Percentiles rank a stretch among this genome's conserved stretches.
Evolutionary conservation across 1,284 basidiomycete species (phyloP).

Genomic region (Rhodotorula sp.): DNA sequence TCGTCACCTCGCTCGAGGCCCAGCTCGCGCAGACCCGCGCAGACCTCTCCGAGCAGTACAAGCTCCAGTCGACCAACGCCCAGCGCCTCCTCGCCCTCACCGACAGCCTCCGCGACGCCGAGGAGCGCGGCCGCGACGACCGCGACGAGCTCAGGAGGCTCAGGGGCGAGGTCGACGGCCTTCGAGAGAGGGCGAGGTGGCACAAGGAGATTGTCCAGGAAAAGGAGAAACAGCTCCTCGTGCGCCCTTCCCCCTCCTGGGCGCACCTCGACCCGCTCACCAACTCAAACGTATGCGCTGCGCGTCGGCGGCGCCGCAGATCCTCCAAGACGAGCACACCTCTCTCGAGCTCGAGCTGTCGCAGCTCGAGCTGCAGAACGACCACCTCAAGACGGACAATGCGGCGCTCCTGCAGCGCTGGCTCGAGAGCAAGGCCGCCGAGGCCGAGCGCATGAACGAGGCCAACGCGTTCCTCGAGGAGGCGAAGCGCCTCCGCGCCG

Average conservation of each 20-base stretch:
- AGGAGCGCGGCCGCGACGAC: constrained; percentile 74
- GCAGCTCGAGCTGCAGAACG: constrained; percentile 83
- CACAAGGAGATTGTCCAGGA: constrained; percentile 77
- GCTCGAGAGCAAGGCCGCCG: constrained; percentile 90
- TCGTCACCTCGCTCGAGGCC: constrained; percentile 85
- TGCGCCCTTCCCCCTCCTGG: constrained; percentile 1
- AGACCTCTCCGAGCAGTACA: constrained; percentile 90
- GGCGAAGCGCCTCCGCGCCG: constrained; percentile 10
- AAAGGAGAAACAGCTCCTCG: constrained; percentile 63
- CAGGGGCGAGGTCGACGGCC: constrained; percentile 70
- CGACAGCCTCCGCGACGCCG: constrained; percentile 88
- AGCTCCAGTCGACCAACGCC: constrained; percentile 88
- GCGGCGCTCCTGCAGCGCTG: constrained; percentile 90
- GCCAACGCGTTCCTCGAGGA: constrained; percentile 39
- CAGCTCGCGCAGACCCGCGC: constrained; percentile 87
- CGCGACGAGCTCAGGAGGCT: constrained; percentile 72
- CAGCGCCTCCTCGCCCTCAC: constrained; percentile 89
- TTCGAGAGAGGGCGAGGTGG: constrained; percentile 76
- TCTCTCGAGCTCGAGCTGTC: constrained; percentile 85
- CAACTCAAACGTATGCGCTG: no score
- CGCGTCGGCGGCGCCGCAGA: no score
- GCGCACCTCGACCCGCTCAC: background rate
- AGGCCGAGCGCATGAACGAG: constrained; percentile 94
- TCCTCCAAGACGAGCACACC: constrained; percentile 89
- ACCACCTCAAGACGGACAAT: constrained; percentile 84